Percentiles rank a stretch among this genome's conserved stretches.
Conservation (phyloP, 345 rosid species). For the Linum tenue region DNA sequence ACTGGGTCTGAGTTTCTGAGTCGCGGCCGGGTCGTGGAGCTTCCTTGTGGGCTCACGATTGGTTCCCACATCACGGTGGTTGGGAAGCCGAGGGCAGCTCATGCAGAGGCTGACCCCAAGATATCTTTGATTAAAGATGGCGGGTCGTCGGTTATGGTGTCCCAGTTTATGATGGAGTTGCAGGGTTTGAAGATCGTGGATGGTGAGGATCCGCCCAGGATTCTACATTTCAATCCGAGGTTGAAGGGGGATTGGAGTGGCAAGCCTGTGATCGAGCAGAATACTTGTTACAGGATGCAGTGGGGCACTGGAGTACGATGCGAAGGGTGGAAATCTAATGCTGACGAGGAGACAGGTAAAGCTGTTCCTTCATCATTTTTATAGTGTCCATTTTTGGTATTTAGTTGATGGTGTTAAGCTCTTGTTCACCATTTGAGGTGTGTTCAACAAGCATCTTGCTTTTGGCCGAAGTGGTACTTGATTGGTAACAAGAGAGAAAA, state of each 20-base stretch:
- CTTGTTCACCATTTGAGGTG: conserved; percentile 5
- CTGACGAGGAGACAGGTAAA: conserved; percentile 76
- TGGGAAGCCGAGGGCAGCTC: conserved; percentile 65
- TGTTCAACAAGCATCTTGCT: background rate
- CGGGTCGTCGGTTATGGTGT: conserved; percentile 42
- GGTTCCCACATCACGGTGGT: conserved; percentile 87
- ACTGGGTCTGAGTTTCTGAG: conserved; percentile 50
- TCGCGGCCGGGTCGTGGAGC: conserved; percentile 41
- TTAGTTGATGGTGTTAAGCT: background rate
- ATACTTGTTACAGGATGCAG: conserved; percentile 90
- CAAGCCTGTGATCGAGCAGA: conserved; percentile 84
- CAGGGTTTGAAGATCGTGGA: conserved; percentile 81
- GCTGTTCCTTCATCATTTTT: background rate
- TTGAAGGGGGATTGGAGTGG: conserved; percentile 84
- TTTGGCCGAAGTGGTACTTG: background rate
- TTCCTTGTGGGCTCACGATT: conserved; percentile 80
- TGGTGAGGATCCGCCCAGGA: conserved; percentile 94
- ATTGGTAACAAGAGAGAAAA: background rate
- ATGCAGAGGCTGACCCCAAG: conserved; percentile 46
- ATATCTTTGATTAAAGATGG: conserved; percentile 42
- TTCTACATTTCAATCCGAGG: conserved; percentile 86
- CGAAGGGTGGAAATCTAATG: conserved; percentile 71
- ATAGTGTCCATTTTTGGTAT: background rate
- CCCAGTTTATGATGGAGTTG: conserved; percentile 81
- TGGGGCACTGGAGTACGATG: conserved; percentile 85